Evolutionary conservation across 768 basidiomycete species (phyloP).

Genomic region (Lyophyllum atratum): DNA sequence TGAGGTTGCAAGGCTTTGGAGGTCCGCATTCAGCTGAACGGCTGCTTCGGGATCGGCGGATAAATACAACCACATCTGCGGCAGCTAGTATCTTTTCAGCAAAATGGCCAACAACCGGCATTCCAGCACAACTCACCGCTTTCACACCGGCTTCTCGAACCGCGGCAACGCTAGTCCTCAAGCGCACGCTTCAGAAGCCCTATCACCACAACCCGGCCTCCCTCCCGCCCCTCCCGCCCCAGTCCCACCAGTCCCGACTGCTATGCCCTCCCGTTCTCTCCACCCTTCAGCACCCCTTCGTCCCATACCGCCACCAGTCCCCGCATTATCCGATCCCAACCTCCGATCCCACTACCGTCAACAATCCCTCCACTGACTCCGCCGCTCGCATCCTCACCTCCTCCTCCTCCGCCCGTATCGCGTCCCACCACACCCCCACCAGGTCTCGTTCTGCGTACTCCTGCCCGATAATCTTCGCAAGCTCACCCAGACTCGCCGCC

Average conservation of each 20-base stretch:
- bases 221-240: constrained; percentile 37
- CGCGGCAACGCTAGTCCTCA: constrained; percentile 78
- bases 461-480: constrained; percentile 82
- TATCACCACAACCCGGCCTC: constrained; percentile 48
- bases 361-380: constrained; percentile 62
- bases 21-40: constrained; percentile 38
- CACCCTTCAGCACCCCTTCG: constrained; percentile 64
- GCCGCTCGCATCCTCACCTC: constrained; percentile 74
- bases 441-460: constrained; percentile 70
- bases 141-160: constrained; percentile 78
- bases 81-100: constrained; percentile 41
- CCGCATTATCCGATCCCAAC: constrained; percentile 46
- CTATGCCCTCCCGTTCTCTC: constrained; percentile 78
- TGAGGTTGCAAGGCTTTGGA: constrained; percentile 40
- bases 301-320: constrained; percentile 58
- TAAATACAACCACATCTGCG: constrained; percentile 44
- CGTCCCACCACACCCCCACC: constrained; percentile 69
- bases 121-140: constrained; percentile 47
- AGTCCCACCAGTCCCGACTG: constrained; percentile 57
- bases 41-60: constrained; percentile 34
- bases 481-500: constrained; percentile 86
- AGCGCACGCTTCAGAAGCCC: constrained; percentile 62
- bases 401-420: constrained; percentile 57
- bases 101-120: not conserved
- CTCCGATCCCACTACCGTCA: constrained; percentile 51